Percentiles rank a stretch among this genome's conserved stretches.
phyloP scores from a whole-genome alignment of 1,139 yeast genomes.

The Ashbya aceris region DNA sequence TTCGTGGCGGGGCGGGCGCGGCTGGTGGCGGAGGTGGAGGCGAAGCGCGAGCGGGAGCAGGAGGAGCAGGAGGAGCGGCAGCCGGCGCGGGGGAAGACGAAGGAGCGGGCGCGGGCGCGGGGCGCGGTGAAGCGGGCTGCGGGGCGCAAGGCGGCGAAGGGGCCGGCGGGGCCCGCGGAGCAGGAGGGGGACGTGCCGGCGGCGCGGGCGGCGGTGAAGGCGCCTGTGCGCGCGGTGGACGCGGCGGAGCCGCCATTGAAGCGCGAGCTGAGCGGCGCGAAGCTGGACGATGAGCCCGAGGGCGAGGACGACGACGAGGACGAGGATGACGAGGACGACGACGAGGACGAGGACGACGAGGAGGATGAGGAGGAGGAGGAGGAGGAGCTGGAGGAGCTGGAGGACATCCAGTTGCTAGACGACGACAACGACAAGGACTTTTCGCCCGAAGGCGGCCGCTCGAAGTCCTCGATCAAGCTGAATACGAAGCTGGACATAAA shows the following conservation, averaged over 20 bases:
- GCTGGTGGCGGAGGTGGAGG: conserved; percentile 6
- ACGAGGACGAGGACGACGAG: conserved; percentile 17
- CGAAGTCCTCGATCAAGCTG: conserved; percentile 10
- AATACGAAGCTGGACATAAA: conserved; percentile 19
- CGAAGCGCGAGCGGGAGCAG: conserved; percentile 5
- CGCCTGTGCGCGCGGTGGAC: conserved; percentile 1
- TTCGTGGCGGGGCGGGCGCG: conserved; percentile 9
- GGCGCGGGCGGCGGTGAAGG: conserved; percentile 1
- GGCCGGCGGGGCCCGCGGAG: neutral
- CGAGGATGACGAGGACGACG: conserved; percentile 16
- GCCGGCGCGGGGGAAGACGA: conserved; percentile 3
- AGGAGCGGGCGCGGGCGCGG: conserved; percentile 1
- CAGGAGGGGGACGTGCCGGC: conserved; percentile 1
- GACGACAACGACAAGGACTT: conserved; percentile 26
- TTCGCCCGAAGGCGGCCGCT: conserved; percentile 15
- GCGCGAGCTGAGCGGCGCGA: neutral
- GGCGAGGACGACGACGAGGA: conserved; percentile 15
- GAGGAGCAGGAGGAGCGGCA: conserved; percentile 3
- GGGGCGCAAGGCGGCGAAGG: neutral
- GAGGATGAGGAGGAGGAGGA: conserved; percentile 12
- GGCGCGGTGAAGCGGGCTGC: neutral
- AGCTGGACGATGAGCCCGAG: neutral
- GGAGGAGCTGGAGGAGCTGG: conserved; percentile 10
- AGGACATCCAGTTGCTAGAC: conserved; percentile 11
- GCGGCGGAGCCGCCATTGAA: neutral